These are phyloP conservation scores for Periconia digitata DNA, from an alignment of 2,329 filamentous ascomycete genomes.

Conservation along the genomic window DNA sequence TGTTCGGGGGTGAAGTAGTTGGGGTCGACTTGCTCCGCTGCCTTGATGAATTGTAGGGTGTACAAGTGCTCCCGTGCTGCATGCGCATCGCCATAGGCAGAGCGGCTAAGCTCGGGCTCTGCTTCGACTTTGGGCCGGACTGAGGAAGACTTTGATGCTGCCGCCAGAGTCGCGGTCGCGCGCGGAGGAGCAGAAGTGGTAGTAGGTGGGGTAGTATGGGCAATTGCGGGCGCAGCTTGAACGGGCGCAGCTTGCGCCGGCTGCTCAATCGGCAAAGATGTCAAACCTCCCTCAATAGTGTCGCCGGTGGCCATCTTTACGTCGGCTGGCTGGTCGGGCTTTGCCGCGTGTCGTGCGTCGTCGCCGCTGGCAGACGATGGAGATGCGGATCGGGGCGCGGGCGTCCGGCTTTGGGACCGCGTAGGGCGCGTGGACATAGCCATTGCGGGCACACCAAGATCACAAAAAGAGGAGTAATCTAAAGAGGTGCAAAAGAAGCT, in stretches of 20 bases:
- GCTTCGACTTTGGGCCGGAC: too few species aligned
- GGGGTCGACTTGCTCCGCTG: not conserved
- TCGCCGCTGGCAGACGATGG: not conserved
- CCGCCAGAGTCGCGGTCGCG: not conserved
- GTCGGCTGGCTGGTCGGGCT: too few species aligned
- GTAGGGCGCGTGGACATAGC: not conserved
- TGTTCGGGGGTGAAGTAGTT: slow-evolving; percentile 15
- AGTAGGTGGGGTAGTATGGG: too few species aligned
- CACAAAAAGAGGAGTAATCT: not conserved
- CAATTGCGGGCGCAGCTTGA: too few species aligned
- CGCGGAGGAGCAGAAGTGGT: not conserved
- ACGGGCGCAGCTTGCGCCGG: too few species aligned
- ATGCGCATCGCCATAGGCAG: slow-evolving; percentile 19
- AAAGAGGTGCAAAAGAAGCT: not conserved
- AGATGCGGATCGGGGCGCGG: not conserved
- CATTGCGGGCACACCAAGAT: not conserved
- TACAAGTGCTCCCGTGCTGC: slow-evolving; percentile 15
- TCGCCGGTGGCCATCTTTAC: too few species aligned
- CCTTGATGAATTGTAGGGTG: slow-evolving; percentile 14
- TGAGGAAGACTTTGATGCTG: not conserved
- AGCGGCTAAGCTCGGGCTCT: slow-evolving; percentile 6
- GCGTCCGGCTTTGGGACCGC: not conserved
- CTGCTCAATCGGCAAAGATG: too few species aligned
- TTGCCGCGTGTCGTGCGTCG: too few species aligned
- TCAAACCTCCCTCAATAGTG: too few species aligned